Conservation (phyloP, 495 filamentous ascomycete species). For the Neurospora sp. region DNA sequence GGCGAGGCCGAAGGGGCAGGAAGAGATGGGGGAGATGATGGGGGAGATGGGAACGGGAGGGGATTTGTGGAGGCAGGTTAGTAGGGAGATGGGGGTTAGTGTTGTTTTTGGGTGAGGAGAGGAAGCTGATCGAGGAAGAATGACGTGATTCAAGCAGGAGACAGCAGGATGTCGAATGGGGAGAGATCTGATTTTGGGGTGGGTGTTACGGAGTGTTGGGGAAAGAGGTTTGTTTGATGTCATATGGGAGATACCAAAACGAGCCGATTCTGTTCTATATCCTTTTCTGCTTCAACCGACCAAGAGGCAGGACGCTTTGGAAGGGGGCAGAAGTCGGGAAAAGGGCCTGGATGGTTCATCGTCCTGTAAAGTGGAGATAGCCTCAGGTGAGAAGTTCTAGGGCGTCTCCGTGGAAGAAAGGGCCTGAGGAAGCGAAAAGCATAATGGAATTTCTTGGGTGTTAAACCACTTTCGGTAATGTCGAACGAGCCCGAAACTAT, state of each 20-base stretch:
- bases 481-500: not conserved
- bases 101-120: slow-evolving; percentile 11
- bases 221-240: not conserved
- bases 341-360: not conserved
- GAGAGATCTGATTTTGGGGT: not conserved
- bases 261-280: not conserved
- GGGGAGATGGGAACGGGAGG: not conserved
- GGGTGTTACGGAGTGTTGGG: not conserved
- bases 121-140: not conserved
- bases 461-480: not conserved
- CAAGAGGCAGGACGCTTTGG: not conserved
- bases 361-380: not conserved
- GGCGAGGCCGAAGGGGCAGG: not conserved
- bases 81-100: slow-evolving; percentile 14
- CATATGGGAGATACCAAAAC: not conserved
- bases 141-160: not conserved
- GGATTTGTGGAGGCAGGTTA: slow-evolving; percentile 10
- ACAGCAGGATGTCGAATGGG: no score
- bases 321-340: not conserved
- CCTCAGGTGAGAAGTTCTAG: not conserved
- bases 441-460: not conserved
- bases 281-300: not conserved
- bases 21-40: not conserved
- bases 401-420: not conserved
- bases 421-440: not conserved